These are phyloP conservation scores for Mycena belliarum DNA, from an alignment of 768 basidiomycete species.

Conservation along the genomic window DNA sequence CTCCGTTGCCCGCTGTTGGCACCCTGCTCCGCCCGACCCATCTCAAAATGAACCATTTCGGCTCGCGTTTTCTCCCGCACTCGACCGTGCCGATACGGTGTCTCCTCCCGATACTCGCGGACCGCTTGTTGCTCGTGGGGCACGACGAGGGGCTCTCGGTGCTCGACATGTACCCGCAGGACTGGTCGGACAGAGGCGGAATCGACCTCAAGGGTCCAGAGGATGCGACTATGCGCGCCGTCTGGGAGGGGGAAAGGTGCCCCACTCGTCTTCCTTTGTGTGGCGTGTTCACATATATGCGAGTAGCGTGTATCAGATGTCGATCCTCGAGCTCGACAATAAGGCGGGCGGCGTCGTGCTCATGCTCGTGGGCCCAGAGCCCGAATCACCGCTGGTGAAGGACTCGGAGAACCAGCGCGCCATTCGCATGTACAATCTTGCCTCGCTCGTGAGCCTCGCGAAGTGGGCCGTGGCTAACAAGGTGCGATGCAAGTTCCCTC, in stretches of 20 bases:
- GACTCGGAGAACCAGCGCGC: conserved; percentile 57
- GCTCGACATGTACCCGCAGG: conserved; percentile 78
- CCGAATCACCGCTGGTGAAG: conserved; percentile 45
- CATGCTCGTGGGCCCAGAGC: conserved; percentile 67
- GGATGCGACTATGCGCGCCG: conserved; percentile 64
- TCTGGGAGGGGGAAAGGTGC: conserved; percentile 82
- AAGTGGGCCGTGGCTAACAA: conserved; percentile 73
- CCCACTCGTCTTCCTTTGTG: background rate
- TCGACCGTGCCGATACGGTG: conserved; percentile 73
- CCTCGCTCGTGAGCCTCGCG: conserved; percentile 72
- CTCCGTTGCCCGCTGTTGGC: conserved; percentile 46
- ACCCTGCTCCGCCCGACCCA: conserved; percentile 62
- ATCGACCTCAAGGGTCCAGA: conserved; percentile 60
- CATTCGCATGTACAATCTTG: conserved; percentile 82
- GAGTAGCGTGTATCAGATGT: conserved; percentile 73
- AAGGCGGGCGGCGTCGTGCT: conserved; percentile 69
- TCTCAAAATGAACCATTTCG: conserved; percentile 73
- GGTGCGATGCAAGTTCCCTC: conserved; percentile 40
- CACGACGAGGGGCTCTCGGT: conserved; percentile 81
- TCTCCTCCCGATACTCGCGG: conserved; percentile 66
- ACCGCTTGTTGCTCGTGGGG: conserved; percentile 72
- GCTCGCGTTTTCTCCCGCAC: conserved; percentile 85
- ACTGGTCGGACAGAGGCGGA: conserved; percentile 56
- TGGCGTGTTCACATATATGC: background rate
- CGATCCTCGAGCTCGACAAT: conserved; percentile 69